Evolutionary conservation across 1,284 basidiomycete genomes (phyloP).

Genomic region (Ustilago shanxiensis): DNA sequence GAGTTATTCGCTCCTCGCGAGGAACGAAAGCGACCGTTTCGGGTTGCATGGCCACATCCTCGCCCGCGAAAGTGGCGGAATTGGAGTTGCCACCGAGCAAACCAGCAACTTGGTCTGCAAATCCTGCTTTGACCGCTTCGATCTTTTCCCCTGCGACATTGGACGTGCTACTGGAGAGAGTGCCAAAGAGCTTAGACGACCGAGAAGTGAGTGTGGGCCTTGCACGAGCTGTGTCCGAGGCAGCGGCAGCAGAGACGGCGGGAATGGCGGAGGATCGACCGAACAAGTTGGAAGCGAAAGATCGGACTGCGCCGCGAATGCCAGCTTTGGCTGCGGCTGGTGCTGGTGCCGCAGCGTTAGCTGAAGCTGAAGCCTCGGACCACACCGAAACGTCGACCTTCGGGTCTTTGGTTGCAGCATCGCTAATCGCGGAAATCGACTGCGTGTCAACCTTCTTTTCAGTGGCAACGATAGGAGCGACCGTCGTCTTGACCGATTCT

Average conservation of each 20-base stretch:
- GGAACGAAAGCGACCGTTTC: conserved; percentile 11
- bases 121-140: conserved; percentile 37
- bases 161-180: background rate
- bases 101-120: conserved; percentile 19
- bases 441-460: background rate
- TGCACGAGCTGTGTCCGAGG: background rate
- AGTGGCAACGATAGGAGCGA: background rate
- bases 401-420: conserved; percentile 4
- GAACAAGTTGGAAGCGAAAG: conserved; percentile 38
- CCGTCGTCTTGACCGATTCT: background rate
- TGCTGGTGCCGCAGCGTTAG: background rate
- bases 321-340: background rate
- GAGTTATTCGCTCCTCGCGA: background rate
- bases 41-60: conserved; percentile 10
- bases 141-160: background rate
- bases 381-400: conserved; percentile 31
- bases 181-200: conserved; percentile 37
- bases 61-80: background rate
- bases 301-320: conserved; percentile 32
- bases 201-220: conserved; percentile 11
- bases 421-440: conserved; percentile 39
- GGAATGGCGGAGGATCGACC: conserved; percentile 8
- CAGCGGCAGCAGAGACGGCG: conserved; percentile 5
- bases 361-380: conserved; percentile 3
- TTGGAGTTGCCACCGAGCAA: conserved; percentile 7